Base-by-base conservation (phyloP, 768 basidiomycete genomes). In the Lyophyllum decastes region DNA sequence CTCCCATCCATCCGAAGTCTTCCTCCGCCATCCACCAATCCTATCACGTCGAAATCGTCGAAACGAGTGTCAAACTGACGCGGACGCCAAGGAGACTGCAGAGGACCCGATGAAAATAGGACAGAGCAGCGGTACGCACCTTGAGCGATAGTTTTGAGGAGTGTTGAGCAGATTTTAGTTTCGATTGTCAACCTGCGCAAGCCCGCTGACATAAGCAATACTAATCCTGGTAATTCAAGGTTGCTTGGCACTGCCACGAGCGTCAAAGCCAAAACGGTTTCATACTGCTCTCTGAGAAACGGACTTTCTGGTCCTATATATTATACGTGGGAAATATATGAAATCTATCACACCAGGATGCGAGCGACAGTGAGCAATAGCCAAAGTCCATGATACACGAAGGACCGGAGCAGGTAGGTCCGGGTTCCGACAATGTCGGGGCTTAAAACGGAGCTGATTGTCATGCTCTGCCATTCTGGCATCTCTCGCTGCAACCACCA, bases 1-100 rank as follows among this genome's bases (percentile, higher is more conserved):
- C 47, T 34, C 58, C 57, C 73, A 79, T 80, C 79, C 79, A 80
- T 80, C 79, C 79, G 74, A 62, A 59, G 58, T 54, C 54, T 22
- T 43, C 55, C 22, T 49, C 22, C 6, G 16, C 53, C 67, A 65
- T 65, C 64, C 64, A 65, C 51, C 55, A 57, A 48, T 63, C 58
- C 49, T 43, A 38, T 43, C 25, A 34, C 35, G 9, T 58, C 52
- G 62, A 66, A 64, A 61, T 58, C 21, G 22, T 43, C 44, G 48
- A 70, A 69, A 69, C 64, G 55, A 67, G 49, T 54, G 41, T 61
- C 61, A 63, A 65, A 64, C 49, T 62, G 59, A 57, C 52, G 55
- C 10, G 16, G 25, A 48, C 25, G 48, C 38, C 40, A 40, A 46
- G 58, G 26, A 47, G 65, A 55, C 50, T 60, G 50, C 59, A 47